A percentile compares a stretch with the other conserved stretches of the same genome.
Evolutionary conservation across 768 basidiomycete species (phyloP).

Genomic region (Collybiopsis luxurians): DNA sequence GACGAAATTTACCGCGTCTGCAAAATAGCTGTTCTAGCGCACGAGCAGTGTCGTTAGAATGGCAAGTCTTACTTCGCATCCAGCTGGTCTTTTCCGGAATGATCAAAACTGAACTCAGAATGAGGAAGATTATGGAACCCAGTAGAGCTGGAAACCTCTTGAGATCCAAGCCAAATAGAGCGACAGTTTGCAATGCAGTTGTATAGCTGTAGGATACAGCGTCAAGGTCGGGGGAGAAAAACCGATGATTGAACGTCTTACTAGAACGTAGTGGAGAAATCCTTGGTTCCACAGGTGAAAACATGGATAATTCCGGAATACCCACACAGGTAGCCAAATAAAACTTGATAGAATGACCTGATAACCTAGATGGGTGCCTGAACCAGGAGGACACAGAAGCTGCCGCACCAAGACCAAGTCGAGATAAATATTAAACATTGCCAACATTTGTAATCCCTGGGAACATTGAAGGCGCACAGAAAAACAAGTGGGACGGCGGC

Average conservation of each 20-base stretch:
- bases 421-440: constrained; percentile 5
- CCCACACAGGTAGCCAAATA: constrained; percentile 8
- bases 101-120: constrained; percentile 39
- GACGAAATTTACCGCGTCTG: constrained; percentile 67
- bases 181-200: constrained; percentile 58
- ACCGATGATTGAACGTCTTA: background rate
- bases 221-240: too few species aligned
- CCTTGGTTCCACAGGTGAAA: constrained; percentile 8
- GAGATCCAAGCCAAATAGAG: constrained; percentile 66
- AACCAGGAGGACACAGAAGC: background rate
- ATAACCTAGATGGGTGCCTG: background rate
- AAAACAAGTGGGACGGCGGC: background rate
- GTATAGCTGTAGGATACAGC: background rate
- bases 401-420: constrained; percentile 2
- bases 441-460: constrained; percentile 3
- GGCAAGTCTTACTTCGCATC: constrained; percentile 30
- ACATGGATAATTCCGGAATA: background rate
- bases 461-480: constrained; percentile 2
- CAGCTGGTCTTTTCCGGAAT: constrained; percentile 33
- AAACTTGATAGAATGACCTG: constrained; percentile 10
- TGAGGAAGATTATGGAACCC: constrained; percentile 53
- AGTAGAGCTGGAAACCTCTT: constrained; percentile 65
- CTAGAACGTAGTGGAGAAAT: constrained; percentile 8
- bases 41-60: background rate
- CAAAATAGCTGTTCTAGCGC: constrained; percentile 14